A percentile compares a stretch with the other conserved stretches of the same genome.
These are phyloP conservation scores for Pseudocercospora crystallina DNA, from an alignment of 2,329 filamentous ascomycete genomes.

Conservation along the genomic window DNA sequence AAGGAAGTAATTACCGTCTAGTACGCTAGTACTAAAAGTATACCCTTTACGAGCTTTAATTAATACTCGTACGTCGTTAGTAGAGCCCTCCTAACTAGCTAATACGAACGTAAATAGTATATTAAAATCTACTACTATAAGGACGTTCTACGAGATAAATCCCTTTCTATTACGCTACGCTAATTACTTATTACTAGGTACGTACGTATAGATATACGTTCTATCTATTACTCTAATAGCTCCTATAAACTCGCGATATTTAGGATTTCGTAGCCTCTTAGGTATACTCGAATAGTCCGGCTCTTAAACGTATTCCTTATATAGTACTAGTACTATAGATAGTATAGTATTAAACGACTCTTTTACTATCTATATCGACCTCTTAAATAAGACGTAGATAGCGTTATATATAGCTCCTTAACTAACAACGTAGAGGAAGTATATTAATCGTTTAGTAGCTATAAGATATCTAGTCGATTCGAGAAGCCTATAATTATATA, in stretches of 20 bases:
- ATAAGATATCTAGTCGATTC: not conserved
- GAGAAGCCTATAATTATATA: not conserved
- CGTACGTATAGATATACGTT: not conserved
- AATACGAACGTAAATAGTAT: slow-evolving; percentile 6
- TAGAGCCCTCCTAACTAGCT: slow-evolving; percentile 6
- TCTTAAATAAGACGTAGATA: not conserved
- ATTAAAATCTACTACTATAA: slow-evolving; percentile 6
- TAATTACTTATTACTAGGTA: not conserved
- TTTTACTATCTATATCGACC: not conserved
- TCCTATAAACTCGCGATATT: not conserved
- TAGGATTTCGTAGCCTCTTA: not conserved
- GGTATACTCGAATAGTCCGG: not conserved
- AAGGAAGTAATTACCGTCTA: not conserved
- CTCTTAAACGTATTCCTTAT: not conserved
- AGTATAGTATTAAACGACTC: slow-evolving; percentile 1
- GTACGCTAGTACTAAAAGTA: not conserved
- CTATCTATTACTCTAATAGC: not conserved
- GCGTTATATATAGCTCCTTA: not conserved
- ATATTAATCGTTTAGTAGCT: not conserved
- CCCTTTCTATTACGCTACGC: slow-evolving; percentile 3
- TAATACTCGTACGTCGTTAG: not conserved
- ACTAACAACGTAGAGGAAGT: not conserved
- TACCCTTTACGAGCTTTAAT: not conserved
- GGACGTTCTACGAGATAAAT: not conserved
- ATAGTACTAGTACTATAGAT: not conserved